Evolutionary conservation across 1,284 basidiomycete genomes (phyloP).

Genomic region (Cryptococcus wingfieldii): DNA sequence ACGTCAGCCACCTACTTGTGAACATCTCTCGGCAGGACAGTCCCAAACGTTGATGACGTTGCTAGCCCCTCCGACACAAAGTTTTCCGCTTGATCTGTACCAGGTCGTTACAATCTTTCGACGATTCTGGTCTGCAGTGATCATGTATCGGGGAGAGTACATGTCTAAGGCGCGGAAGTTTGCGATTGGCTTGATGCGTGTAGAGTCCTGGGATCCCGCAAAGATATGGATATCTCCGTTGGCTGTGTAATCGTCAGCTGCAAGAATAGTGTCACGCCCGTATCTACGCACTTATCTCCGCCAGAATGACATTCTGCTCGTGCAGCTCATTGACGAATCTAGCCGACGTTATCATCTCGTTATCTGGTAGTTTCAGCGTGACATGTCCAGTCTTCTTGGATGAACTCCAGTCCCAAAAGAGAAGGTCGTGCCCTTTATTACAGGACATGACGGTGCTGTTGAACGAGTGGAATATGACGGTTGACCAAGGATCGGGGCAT

Average conservation of each 20-base stretch:
- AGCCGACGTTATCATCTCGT: conserved; percentile 18
- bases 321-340: conserved; percentile 39
- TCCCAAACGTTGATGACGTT: conserved; percentile 35
- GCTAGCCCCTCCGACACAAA: conserved; percentile 26
- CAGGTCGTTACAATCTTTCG: conserved; percentile 24
- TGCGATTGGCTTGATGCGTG: conserved; percentile 23
- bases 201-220: conserved; percentile 20
- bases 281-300: conserved; percentile 25
- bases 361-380: conserved; percentile 16
- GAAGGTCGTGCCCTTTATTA: conserved; percentile 22
- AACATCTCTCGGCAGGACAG: conserved; percentile 31
- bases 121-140: conserved; percentile 1
- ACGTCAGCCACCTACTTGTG: conserved; percentile 15
- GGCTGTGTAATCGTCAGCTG: conserved; percentile 12
- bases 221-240: conserved; percentile 35
- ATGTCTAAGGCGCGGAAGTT: conserved; percentile 30
- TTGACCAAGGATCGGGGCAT: conserved; percentile 30
- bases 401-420: conserved; percentile 33
- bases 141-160: neutral
- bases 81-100: conserved; percentile 29
- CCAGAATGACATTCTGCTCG: conserved; percentile 27
- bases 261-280: neutral
- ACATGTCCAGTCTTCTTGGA: conserved; percentile 25
- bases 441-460: conserved; percentile 25
- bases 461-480: conserved; percentile 31